These are phyloP conservation scores for Taphrina wiesneri DNA, from an alignment of 1,139 yeast genomes.

Conservation along the genomic window DNA sequence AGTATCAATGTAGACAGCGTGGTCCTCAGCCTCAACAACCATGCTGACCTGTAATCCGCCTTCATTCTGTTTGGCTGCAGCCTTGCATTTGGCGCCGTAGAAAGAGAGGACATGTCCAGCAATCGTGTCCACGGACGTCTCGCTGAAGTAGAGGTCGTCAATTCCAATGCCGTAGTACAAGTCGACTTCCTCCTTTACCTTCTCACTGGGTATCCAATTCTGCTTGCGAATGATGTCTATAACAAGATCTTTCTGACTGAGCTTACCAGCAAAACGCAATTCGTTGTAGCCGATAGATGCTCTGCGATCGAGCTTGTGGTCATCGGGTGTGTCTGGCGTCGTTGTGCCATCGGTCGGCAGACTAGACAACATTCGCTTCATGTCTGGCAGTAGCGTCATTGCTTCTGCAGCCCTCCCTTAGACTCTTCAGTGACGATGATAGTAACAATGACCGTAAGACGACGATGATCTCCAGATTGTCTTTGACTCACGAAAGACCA, in stretches of 20 bases:
- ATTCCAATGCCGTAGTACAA: slow-evolving; percentile 80
- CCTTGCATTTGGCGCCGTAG: slow-evolving; percentile 90
- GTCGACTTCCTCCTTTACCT: slow-evolving; percentile 37
- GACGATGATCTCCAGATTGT: too few species aligned
- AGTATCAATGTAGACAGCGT: slow-evolving; percentile 89
- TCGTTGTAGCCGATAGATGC: slow-evolving; percentile 22
- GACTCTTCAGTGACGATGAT: too few species aligned
- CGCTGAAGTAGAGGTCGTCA: slow-evolving; percentile 85
- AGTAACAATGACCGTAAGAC: too few species aligned
- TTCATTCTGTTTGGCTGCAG: slow-evolving; percentile 58
- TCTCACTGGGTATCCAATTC: slow-evolving; percentile 28
- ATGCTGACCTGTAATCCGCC: slow-evolving; percentile 66
- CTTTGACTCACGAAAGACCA: too few species aligned
- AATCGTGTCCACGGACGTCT: slow-evolving; percentile 76
- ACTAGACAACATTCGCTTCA: background rate
- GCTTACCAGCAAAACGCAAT: slow-evolving; percentile 18
- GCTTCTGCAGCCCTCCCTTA: background rate
- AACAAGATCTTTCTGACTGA: slow-evolving; percentile 30
- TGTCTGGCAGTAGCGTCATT: background rate
- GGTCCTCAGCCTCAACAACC: slow-evolving; percentile 74
- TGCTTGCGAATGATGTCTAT: slow-evolving; percentile 13
- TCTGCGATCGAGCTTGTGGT: slow-evolving; percentile 24
- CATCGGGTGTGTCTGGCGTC: slow-evolving; percentile 26
- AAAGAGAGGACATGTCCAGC: slow-evolving; percentile 80
- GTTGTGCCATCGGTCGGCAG: slow-evolving; percentile 4